Evolutionary conservation across 176 grass and related monocot genomes (phyloP).

Genomic region (Oryza glaberrima): DNA sequence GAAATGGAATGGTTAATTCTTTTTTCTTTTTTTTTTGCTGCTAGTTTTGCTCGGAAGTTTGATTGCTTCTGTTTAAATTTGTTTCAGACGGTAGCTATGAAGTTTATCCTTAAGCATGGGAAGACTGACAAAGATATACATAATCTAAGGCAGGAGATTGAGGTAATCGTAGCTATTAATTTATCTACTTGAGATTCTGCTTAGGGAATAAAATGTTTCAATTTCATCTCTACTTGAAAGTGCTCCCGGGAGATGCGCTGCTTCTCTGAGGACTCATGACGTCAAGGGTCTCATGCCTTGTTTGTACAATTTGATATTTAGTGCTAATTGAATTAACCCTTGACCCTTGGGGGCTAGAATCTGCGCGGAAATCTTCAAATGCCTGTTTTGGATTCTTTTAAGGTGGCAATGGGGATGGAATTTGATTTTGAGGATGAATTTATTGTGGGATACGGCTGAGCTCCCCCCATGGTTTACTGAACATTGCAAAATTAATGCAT

Average conservation of each 20-base stretch:
- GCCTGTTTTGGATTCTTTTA: background rate
- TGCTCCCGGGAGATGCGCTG: background rate
- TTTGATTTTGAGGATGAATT: background rate
- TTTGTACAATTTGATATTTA: too few relatives aligned
- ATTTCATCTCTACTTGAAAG: background rate
- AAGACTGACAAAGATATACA: constrained; percentile 95
- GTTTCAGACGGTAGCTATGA: constrained; percentile 92
- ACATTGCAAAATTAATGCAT: too few relatives aligned
- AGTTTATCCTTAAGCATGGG: constrained; percentile 92
- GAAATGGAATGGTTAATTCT: background rate
- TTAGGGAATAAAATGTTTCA: background rate
- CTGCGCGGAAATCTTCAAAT: background rate
- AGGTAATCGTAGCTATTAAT: constrained; percentile 43
- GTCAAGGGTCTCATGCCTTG: background rate
- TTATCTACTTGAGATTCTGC: background rate
- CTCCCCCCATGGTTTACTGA: background rate
- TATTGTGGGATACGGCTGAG: background rate
- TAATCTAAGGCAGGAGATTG: constrained; percentile 94
- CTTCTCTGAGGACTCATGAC: background rate
- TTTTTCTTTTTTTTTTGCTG: background rate
- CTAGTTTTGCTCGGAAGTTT: background rate
- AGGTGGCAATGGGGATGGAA: background rate
- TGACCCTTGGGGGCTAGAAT: too few relatives aligned
- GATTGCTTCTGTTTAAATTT: constrained; percentile 1
- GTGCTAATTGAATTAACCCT: too few relatives aligned